These are phyloP conservation scores for Oryza australiensis DNA, from an alignment of 176 grass and related monocot genomes.

Conservation along the genomic window DNA sequence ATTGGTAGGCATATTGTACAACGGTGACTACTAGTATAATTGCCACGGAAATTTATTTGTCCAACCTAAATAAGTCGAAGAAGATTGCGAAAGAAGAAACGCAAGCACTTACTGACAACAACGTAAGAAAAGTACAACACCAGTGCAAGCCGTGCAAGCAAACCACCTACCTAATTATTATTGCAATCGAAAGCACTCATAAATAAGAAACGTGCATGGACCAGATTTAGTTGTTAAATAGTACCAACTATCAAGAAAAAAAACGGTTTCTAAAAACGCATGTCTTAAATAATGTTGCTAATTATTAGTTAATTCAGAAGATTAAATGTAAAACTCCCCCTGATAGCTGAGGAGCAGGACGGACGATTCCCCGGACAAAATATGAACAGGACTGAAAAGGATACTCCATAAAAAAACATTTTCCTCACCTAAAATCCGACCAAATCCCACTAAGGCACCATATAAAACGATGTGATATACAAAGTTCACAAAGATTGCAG, in stretches of 20 bases:
- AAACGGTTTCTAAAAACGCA: background rate
- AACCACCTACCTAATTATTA: conserved; percentile 9
- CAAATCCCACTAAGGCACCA: background rate
- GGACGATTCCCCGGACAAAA: background rate
- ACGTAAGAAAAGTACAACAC: background rate
- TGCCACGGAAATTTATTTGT: background rate
- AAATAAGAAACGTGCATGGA: background rate
- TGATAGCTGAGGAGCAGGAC: background rate
- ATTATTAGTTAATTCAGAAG: background rate
- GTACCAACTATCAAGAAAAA: background rate
- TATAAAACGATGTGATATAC: background rate
- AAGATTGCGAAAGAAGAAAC: conserved; percentile 1
- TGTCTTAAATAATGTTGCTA: background rate
- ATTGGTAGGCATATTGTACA: background rate
- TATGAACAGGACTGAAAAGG: background rate
- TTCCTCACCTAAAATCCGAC: background rate
- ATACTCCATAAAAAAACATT: background rate
- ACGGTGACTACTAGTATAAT: background rate
- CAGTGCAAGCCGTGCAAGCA: background rate
- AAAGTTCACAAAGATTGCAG: background rate
- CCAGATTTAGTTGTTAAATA: background rate
- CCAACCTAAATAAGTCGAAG: background rate
- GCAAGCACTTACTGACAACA: background rate
- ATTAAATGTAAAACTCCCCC: background rate
- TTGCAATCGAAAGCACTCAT: background rate